A percentile compares a stretch with the other conserved stretches of the same genome.
These are phyloP conservation scores for Hypoxylon sp. DNA, from an alignment of 2,329 filamentous ascomycete species.

Conservation along the genomic window DNA sequence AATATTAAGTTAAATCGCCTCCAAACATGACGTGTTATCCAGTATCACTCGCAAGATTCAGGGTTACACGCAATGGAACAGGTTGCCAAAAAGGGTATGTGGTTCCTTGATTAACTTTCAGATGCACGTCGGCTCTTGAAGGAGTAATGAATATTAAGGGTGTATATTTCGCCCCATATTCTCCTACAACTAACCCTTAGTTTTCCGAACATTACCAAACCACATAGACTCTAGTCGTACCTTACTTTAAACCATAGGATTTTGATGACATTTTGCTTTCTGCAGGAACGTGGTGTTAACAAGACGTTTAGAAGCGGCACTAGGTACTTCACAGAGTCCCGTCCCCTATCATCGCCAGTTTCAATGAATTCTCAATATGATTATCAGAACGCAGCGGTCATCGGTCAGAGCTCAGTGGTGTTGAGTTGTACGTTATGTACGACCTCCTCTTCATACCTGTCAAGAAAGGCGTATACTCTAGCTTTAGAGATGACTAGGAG, in stretches of 20 bases:
- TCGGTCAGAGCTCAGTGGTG: background rate
- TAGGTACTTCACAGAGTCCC: background rate
- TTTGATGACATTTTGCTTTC: background rate
- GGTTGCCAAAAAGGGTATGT: too few species aligned
- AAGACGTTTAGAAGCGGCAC: background rate
- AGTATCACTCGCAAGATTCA: background rate
- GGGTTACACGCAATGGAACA: background rate
- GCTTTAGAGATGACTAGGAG: background rate
- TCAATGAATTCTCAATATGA: background rate
- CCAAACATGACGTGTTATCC: background rate
- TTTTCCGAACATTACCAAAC: background rate
- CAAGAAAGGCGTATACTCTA: background rate
- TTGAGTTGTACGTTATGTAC: background rate
- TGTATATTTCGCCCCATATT: background rate
- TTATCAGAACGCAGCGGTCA: background rate
- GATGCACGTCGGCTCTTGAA: too few species aligned
- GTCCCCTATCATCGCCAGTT: background rate
- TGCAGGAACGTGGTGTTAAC: background rate
- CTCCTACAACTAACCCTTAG: background rate
- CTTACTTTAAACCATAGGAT: background rate
- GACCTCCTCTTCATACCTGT: background rate
- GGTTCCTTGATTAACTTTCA: too few species aligned
- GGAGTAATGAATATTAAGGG: too few species aligned
- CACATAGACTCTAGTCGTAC: background rate
- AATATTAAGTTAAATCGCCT: too few species aligned